Evolutionary conservation across 2,329 filamentous ascomycete genomes (phyloP).

Genomic region (Phaeomoniella chlamydospora): DNA sequence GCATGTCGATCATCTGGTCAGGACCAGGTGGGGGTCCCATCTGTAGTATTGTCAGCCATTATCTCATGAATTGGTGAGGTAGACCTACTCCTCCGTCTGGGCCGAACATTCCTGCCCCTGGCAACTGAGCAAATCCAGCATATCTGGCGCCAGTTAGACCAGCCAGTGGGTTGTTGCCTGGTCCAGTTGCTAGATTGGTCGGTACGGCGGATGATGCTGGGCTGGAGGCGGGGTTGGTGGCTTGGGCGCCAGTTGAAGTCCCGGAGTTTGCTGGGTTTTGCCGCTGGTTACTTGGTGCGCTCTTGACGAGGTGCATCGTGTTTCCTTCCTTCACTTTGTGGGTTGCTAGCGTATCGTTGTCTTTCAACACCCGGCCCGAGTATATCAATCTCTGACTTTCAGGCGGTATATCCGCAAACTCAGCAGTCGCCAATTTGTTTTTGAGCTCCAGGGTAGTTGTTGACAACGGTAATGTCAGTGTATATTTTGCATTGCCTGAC

Average conservation of each 20-base stretch:
- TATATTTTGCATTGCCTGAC: conserved; percentile 77
- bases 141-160: conserved; percentile 86
- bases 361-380: conserved; percentile 92
- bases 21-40: conserved; percentile 79
- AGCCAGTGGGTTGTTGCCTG: conserved; percentile 75
- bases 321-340: conserved; percentile 96
- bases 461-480: conserved; percentile 61
- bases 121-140: conserved; percentile 80
- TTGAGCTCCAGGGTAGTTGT: conserved; percentile 79
- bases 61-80: not conserved
- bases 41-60: conserved; percentile 30
- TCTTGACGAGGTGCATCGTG: conserved; percentile 93
- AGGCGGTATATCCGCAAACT: conserved; percentile 73
- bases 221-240: conserved; percentile 10
- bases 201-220: conserved; percentile 24
- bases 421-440: conserved; percentile 64
- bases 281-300: conserved; percentile 71
- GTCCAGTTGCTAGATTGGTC: conserved; percentile 32
- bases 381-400: conserved; percentile 94
- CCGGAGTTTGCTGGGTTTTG: conserved; percentile 39
- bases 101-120: conserved; percentile 77
- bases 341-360: conserved; percentile 66
- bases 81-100: conserved; percentile 76
- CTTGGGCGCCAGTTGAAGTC: conserved; percentile 20
- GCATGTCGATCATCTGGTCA: conserved; percentile 69